These are phyloP conservation scores for Pseudocercospora crystallina DNA, from an alignment of 2,329 filamentous ascomycete genomes.

Conservation along the genomic window DNA sequence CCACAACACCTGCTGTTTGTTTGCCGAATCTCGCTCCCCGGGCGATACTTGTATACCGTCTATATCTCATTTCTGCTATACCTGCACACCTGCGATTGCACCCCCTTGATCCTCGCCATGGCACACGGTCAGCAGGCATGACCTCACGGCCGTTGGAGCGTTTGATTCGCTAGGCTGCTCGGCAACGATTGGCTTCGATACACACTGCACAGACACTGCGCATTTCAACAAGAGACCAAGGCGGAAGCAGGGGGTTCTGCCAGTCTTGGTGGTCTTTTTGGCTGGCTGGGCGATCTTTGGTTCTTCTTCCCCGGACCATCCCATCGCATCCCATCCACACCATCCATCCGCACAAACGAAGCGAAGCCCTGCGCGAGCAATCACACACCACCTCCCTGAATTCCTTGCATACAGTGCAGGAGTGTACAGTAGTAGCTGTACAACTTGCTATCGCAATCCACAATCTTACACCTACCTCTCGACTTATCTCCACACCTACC, in stretches of 20 bases:
- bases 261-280: neutral
- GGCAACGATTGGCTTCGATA: slow-evolving; percentile 12
- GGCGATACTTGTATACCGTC: neutral
- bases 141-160: neutral
- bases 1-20: neutral
- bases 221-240: slow-evolving; percentile 6
- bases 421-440: too few relatives aligned
- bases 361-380: slow-evolving; percentile 6
- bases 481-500: neutral
- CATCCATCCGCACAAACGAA: slow-evolving; percentile 4
- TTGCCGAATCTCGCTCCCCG: neutral
- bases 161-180: slow-evolving; percentile 11
- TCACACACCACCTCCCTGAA: slow-evolving; percentile 2
- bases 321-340: slow-evolving; percentile 5
- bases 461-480: neutral
- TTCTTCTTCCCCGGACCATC: neutral
- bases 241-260: neutral
- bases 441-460: neutral
- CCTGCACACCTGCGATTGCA: neutral
- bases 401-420: neutral
- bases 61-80: neutral
- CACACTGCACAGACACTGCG: neutral
- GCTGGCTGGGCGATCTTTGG: slow-evolving; percentile 5
- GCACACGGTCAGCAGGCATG: slow-evolving; percentile 2
- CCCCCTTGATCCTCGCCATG: neutral